These are phyloP conservation scores for Schwanniomyces yamadae DNA, from an alignment of 805 yeast genomes.

Conservation along the genomic window DNA sequence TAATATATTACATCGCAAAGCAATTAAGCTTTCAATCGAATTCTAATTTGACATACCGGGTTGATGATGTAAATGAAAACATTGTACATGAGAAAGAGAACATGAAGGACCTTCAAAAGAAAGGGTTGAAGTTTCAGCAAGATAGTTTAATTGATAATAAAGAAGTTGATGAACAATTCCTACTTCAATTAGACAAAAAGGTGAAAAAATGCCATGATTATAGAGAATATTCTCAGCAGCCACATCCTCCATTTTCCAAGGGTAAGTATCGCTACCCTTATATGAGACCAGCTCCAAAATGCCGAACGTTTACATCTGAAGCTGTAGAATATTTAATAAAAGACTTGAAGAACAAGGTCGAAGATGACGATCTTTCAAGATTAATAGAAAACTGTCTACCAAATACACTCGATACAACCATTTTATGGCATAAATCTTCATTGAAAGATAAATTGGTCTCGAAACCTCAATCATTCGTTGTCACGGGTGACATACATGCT, in stretches of 20 bases:
- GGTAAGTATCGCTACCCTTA: conserved; percentile 62
- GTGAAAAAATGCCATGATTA: conserved; percentile 57
- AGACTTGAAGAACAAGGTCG: conserved; percentile 49
- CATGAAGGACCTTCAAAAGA: neutral
- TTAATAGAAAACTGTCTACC: conserved; percentile 82
- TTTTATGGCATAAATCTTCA: conserved; percentile 58
- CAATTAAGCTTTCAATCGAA: neutral
- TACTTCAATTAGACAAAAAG: conserved; percentile 16
- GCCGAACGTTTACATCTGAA: conserved; percentile 68
- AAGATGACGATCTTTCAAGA: conserved; percentile 66
- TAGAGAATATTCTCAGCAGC: conserved; percentile 52
- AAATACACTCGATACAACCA: conserved; percentile 84
- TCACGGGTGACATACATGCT: conserved; percentile 91
- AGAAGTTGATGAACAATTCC: conserved; percentile 11
- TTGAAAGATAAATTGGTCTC: conserved; percentile 15
- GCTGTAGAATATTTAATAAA: conserved; percentile 61
- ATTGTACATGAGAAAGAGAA: neutral
- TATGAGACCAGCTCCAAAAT: conserved; percentile 70
- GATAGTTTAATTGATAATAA: neutral
- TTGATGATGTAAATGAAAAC: conserved; percentile 5
- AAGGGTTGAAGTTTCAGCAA: neutral
- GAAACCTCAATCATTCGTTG: conserved; percentile 65
- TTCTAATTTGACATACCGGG: neutral
- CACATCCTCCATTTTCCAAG: conserved; percentile 56
- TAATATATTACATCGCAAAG: neutral